Evolutionary conservation across 768 basidiomycete species (phyloP).

Genomic region (Collybia mongolica): DNA sequence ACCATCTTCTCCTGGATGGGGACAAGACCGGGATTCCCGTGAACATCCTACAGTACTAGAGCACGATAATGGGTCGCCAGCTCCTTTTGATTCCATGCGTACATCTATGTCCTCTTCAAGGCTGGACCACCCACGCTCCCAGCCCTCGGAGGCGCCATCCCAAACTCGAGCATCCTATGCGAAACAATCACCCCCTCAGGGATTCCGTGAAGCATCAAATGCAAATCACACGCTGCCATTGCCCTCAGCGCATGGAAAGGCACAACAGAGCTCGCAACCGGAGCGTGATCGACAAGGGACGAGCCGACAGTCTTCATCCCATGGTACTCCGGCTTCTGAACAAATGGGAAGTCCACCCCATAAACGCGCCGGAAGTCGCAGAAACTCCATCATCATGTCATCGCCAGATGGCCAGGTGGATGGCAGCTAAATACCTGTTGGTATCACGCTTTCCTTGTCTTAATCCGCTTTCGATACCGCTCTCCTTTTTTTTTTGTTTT

Average conservation of each 20-base stretch:
- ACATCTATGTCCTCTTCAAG: constrained; percentile 49
- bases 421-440: constrained; percentile 13
- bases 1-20: constrained; percentile 41
- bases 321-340: constrained; percentile 5
- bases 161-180: constrained; percentile 17
- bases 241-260: constrained; percentile 17
- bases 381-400: constrained; percentile 36
- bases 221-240: constrained; percentile 15
- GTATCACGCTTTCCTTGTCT: not conserved
- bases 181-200: constrained; percentile 31
- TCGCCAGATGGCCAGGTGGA: constrained; percentile 27
- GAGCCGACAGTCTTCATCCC: constrained; percentile 21
- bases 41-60: constrained; percentile 34
- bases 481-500: constrained; percentile 3
- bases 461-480: constrained; percentile 3
- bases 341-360: constrained; percentile 8
- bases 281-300: constrained; percentile 23
- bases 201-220: constrained; percentile 26
- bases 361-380: constrained; percentile 28
- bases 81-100: constrained; percentile 48
- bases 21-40: constrained; percentile 29
- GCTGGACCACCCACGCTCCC: constrained; percentile 40
- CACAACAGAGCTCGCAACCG: constrained; percentile 2
- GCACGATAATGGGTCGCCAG: constrained; percentile 43
- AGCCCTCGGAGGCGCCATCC: constrained; percentile 24